Evolutionary conservation across 1,139 yeast genomes (phyloP).

Genomic region (Suhomyces coccinellae): DNA sequence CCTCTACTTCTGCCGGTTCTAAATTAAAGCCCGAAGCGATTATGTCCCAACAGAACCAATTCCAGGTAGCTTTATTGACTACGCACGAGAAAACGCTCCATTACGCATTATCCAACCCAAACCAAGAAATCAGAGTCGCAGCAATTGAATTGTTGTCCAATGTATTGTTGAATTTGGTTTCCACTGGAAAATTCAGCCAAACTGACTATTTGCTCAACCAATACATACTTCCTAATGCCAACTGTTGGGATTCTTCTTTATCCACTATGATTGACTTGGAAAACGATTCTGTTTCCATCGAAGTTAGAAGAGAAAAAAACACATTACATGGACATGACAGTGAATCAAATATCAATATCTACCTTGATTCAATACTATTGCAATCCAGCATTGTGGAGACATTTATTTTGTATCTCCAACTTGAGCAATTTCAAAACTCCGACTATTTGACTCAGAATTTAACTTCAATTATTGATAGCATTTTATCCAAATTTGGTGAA

Average conservation of each 20-base stretch:
- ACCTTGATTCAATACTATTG: slow-evolving; percentile 23
- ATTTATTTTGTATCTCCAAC: slow-evolving; percentile 39
- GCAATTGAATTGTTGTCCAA: slow-evolving; percentile 39
- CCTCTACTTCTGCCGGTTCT: slow-evolving; percentile 41
- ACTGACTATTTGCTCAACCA: slow-evolving; percentile 36
- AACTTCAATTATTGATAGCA: slow-evolving; percentile 29
- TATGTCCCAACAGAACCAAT: slow-evolving; percentile 44
- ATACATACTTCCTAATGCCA: slow-evolving; percentile 30
- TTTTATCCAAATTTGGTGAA: slow-evolving; percentile 35
- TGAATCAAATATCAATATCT: slow-evolving; percentile 24
- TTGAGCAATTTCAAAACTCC: slow-evolving; percentile 44
- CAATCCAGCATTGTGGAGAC: slow-evolving; percentile 40
- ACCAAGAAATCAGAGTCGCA: slow-evolving; percentile 41
- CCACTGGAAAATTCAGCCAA: slow-evolving; percentile 41
- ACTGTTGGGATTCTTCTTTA: slow-evolving; percentile 27
- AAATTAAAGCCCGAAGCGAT: slow-evolving; percentile 47
- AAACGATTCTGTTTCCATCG: slow-evolving; percentile 18
- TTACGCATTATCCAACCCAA: slow-evolving; percentile 34
- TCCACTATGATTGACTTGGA: slow-evolving; percentile 20
- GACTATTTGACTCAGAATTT: slow-evolving; percentile 37
- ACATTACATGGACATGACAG: slow-evolving; percentile 29
- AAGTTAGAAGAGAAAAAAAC: slow-evolving; percentile 25
- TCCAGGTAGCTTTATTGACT: slow-evolving; percentile 32
- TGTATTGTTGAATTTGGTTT: slow-evolving; percentile 38
- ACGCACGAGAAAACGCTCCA: slow-evolving; percentile 34